A percentile compares a stretch with the other conserved stretches of the same genome.
These are phyloP conservation scores for Claviceps fusiformis DNA, from an alignment of 2,329 filamentous ascomycete species.

Conservation along the genomic window DNA sequence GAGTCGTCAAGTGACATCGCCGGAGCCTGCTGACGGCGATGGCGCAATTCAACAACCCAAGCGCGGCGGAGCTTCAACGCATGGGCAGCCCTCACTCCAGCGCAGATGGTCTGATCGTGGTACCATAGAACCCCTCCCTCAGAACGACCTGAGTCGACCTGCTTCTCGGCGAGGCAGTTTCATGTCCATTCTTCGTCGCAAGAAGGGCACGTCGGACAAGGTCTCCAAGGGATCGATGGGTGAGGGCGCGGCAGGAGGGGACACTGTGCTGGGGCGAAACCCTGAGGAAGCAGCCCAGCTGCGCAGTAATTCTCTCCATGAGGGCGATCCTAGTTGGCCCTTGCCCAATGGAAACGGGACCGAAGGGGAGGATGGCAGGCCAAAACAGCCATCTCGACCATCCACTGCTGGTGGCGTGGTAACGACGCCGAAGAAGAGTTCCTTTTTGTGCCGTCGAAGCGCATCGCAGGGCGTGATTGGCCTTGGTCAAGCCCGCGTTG, in stretches of 20 bases:
- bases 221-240: conserved; percentile 35
- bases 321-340: conserved; percentile 21
- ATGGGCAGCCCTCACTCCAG: conserved; percentile 17
- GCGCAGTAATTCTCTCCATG: conserved; percentile 21
- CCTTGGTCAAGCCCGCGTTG: conserved; percentile 6
- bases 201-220: conserved; percentile 34
- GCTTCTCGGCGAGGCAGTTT: conserved; percentile 33
- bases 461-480: conserved; percentile 21
- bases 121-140: conserved; percentile 14
- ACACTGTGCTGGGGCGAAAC: conserved; percentile 48
- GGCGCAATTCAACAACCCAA: conserved; percentile 25
- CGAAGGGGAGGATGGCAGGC: conserved; percentile 13
- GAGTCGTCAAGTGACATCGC: conserved; percentile 25
- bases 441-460: conserved; percentile 23
- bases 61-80: conserved; percentile 1
- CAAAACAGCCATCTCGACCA: conserved; percentile 17
- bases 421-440: conserved; percentile 11
- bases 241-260: conserved; percentile 47
- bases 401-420: conserved; percentile 20
- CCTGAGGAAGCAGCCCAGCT: conserved; percentile 37
- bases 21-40: conserved; percentile 47
- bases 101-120: conserved; percentile 30
- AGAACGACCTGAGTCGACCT: conserved; percentile 5
- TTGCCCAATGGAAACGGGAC: conserved; percentile 18
- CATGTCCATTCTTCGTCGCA: conserved; percentile 50